Evolutionary conservation across 73 alveolate genomes (phyloP).

Genomic region (Uronychia binucleata): DNA sequence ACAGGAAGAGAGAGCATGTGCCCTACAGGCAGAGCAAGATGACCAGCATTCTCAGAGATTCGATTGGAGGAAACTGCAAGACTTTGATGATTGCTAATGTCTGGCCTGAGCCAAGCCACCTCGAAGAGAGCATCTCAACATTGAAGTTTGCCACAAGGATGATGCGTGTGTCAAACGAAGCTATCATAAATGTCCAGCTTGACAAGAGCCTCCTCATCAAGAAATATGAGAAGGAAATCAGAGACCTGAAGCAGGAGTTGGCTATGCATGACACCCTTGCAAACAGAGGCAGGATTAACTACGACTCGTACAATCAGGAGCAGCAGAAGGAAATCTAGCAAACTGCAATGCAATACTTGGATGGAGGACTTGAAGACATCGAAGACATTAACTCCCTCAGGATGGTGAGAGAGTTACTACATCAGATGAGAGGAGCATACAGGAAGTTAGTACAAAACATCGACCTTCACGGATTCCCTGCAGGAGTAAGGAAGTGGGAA

Average conservation of each 20-base stretch:
- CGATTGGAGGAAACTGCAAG: conserved; percentile 99
- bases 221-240: conserved; percentile 96
- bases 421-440: conserved; percentile 86
- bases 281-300: conserved; percentile 97
- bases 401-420: conserved; percentile 93
- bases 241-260: conserved; percentile 98
- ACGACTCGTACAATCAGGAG: conserved; percentile 97
- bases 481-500: background rate
- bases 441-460: conserved; percentile 77
- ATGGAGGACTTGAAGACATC: conserved; percentile 93
- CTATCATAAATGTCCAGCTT: conserved; percentile 88
- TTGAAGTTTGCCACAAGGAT: conserved; percentile 98
- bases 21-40: conserved; percentile 98
- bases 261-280: conserved; percentile 99
- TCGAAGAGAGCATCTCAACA: conserved; percentile 98
- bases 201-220: conserved; percentile 95
- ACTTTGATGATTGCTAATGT: conserved; percentile 99
- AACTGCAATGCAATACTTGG: conserved; percentile 78
- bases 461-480: conserved; percentile 2
- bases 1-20: conserved; percentile 95
- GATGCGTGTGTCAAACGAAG: conserved; percentile 98
- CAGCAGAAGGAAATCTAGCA: conserved; percentile 63
- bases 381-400: conserved; percentile 89
- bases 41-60: conserved; percentile 96
- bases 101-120: conserved; percentile 97